Evolutionary conservation across 352 stramenopile species (phyloP).

Genomic region (Phytophthora sansomeana): DNA sequence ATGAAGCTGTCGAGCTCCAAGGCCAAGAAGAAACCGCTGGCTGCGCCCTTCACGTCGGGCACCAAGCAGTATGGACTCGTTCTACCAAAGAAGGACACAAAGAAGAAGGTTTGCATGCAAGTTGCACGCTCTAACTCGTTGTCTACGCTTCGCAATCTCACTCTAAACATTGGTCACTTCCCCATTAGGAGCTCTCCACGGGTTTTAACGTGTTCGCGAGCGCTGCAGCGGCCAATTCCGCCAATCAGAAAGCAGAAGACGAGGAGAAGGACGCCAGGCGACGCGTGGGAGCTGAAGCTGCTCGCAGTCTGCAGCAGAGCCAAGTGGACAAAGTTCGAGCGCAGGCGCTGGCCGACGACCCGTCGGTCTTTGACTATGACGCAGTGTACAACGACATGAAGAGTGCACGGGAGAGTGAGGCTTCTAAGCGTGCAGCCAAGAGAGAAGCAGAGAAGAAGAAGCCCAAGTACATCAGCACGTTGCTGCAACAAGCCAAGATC

Average conservation of each 20-base stretch:
- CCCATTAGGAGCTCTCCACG: conserved; percentile 28
- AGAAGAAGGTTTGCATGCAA: conserved; percentile 43
- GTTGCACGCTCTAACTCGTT: neutral
- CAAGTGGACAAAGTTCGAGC: conserved; percentile 60
- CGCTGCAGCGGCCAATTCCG: conserved; percentile 29
- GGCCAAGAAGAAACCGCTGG: conserved; percentile 43
- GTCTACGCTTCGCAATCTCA: conserved; percentile 12
- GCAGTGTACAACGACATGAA: conserved; percentile 91
- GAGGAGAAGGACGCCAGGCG: conserved; percentile 22
- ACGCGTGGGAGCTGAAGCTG: conserved; percentile 55
- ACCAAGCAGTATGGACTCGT: conserved; percentile 58
- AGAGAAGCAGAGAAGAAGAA: conserved; percentile 72
- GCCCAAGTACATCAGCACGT: conserved; percentile 90
- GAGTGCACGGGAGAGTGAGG: conserved; percentile 45
- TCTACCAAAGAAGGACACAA: conserved; percentile 40
- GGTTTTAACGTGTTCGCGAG: conserved; percentile 30
- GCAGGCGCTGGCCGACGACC: conserved; percentile 75
- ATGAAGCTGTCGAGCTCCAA: conserved; percentile 65
- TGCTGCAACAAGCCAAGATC: conserved; percentile 92
- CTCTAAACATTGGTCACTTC: conserved; percentile 11
- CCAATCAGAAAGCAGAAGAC: conserved; percentile 10
- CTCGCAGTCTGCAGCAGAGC: conserved; percentile 57
- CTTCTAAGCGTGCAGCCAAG: conserved; percentile 50
- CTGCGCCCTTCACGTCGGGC: conserved; percentile 16
- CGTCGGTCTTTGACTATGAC: conserved; percentile 93